Evolutionary conservation across 2,329 filamentous ascomycete genomes (phyloP).

Genomic region (Fusarium mexicanum): DNA sequence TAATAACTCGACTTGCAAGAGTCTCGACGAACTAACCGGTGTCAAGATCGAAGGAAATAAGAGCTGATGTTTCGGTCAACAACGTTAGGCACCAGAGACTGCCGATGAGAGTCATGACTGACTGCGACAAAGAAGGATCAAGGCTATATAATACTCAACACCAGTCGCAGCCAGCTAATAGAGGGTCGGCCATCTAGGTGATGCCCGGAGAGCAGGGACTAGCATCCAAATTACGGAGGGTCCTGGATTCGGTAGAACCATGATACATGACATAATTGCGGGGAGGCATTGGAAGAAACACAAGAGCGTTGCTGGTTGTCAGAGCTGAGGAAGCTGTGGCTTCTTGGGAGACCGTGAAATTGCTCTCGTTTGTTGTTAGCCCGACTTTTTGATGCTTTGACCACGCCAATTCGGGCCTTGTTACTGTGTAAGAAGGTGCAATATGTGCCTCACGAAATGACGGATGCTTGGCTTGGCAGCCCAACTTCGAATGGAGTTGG

Average conservation of each 20-base stretch:
- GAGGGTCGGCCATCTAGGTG: constrained; percentile 30
- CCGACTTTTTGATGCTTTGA: constrained; percentile 36
- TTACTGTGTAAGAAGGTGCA: constrained; percentile 2
- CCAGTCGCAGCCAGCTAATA: constrained; percentile 28
- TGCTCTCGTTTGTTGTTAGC: constrained; percentile 30
- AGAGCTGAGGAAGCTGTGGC: constrained; percentile 35
- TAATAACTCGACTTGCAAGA: constrained; percentile 26
- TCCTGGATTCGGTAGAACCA: constrained; percentile 49
- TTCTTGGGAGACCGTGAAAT: constrained; percentile 37
- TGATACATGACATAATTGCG: constrained; percentile 60
- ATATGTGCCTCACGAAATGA: constrained; percentile 32
- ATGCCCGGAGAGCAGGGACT: constrained; percentile 44
- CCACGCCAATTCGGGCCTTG: constrained; percentile 42
- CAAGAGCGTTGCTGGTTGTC: constrained; percentile 14
- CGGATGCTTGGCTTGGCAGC: constrained; percentile 30
- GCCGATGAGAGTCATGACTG: constrained; percentile 35
- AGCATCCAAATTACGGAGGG: constrained; percentile 49
- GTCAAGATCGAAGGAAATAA: background rate
- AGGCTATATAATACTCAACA: constrained; percentile 43
- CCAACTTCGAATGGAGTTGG: constrained; percentile 15
- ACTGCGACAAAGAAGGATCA: constrained; percentile 40
- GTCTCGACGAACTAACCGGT: constrained; percentile 27
- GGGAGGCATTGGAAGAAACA: constrained; percentile 41
- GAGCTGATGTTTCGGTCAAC: constrained; percentile 35
- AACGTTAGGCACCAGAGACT: constrained; percentile 43